Base-by-base conservation (phyloP, 2,329 filamentous ascomycete genomes). In the Colletotrichum echinochloae region DNA sequence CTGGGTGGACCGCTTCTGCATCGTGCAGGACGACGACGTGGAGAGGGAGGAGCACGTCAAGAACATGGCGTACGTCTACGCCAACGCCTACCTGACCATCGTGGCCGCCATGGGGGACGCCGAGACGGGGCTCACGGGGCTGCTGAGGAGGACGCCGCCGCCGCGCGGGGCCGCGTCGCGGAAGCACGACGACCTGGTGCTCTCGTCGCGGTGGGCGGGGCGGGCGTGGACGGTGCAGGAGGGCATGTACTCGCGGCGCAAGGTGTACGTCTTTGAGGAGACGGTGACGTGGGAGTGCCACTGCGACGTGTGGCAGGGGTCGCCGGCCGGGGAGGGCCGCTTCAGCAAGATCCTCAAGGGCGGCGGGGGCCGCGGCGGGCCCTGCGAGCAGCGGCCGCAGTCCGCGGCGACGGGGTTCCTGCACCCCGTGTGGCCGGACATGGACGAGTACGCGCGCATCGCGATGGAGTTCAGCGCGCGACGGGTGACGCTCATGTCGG, bases 1-100 rank as follows among this genome's bases (percentile, higher is more conserved):
- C 26, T 86, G 84, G 84, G 80, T 86, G 41, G 84, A 86, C 71
- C 78, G 80, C 41, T 76, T 84, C 57, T 84, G 83, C 62, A 83
- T 84, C 65, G 78, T 83, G 6, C 84, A 86, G 73, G 82, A 85
- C 64, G 81, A 84, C 65, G 76, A 78, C 16, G 75, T 75, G 26
- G 80, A 83, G 70, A 79, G 79, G 73, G 79, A 80, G 33, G 76
- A 77, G n/a, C 80, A 85, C 63, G 75, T 83, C 54, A 76, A 77
- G 48, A 78, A 83, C 71, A 85, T 86, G 83, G 82, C 82, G 12
- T 81, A 79, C 64, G 77, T 85, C 49, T 86, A 84, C 73, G 76
- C 81, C 28, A 82, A 84, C 66, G 81, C 84, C 20, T 81, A 82
- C 64, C 78, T 86, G 39, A 84, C 81, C 26, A 81, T 86, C 12